A percentile compares a stretch with the other conserved stretches of the same genome.
Conservation (phyloP, 257 asterid species). For the Ehretia macrophylla region DNA sequence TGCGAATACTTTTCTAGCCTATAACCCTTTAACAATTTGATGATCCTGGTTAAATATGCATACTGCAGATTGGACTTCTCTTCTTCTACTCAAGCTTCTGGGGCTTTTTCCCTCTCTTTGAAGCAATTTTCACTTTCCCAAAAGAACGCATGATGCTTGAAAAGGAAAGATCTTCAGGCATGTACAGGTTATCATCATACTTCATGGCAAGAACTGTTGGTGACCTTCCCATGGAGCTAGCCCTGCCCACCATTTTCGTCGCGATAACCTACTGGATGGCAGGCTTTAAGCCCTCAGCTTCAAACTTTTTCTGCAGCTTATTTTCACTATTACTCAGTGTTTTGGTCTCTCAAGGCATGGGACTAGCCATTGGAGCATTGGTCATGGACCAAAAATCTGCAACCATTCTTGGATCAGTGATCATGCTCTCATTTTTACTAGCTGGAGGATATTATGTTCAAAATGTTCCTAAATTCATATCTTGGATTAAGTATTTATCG, state of each 20-base stretch:
- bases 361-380: conserved; percentile 72
- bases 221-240: conserved; percentile 74
- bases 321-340: conserved; percentile 44
- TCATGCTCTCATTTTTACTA: conserved; percentile 51
- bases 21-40: too few relatives aligned
- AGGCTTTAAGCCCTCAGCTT: conserved; percentile 41
- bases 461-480: conserved; percentile 49
- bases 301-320: conserved; percentile 44
- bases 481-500: conserved; percentile 69
- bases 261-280: conserved; percentile 75
- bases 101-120: conserved; percentile 78
- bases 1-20: too few relatives aligned
- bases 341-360: conserved; percentile 57
- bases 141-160: conserved; percentile 56
- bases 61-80: conserved; percentile 56
- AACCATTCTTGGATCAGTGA: conserved; percentile 49
- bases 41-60: not conserved
- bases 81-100: conserved; percentile 63
- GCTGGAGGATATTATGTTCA: conserved; percentile 68
- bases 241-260: conserved; percentile 64
- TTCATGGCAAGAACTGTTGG: conserved; percentile 70
- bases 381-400: conserved; percentile 64
- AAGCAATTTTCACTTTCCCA: conserved; percentile 79
- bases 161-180: conserved; percentile 77
- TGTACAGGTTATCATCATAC: conserved; percentile 76